Conservation (phyloP, 306 rosid species). For the Ziziphus jujuba region DNA sequence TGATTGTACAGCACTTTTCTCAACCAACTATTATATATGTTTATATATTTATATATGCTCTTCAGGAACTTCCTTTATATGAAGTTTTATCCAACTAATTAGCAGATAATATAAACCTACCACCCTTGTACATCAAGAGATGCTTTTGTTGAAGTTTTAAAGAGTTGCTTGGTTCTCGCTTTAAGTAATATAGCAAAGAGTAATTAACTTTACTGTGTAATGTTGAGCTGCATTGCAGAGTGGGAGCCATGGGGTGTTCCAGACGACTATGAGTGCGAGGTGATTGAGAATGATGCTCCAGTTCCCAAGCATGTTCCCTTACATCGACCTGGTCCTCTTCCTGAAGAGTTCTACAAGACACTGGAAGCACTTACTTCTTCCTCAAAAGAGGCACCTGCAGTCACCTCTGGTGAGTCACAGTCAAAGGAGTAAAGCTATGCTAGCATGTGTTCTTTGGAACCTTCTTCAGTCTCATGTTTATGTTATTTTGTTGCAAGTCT, state of each 20-base stretch:
- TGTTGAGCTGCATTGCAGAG: slow-evolving; percentile 49
- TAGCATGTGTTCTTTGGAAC: slow-evolving; percentile 20
- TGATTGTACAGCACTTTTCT: no score
- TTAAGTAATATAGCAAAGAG: slow-evolving; percentile 1
- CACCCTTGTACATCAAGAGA: background rate
- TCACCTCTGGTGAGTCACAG: slow-evolving; percentile 42
- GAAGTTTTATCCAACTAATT: no score
- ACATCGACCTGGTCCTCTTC: slow-evolving; percentile 87
- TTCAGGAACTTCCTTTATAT: no score
- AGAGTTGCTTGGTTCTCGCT: background rate
- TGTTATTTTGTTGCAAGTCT: slow-evolving; percentile 18
- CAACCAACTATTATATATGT: no score
- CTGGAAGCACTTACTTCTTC: slow-evolving; percentile 39
- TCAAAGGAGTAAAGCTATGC: slow-evolving; percentile 41
- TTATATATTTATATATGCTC: no score
- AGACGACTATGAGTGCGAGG: slow-evolving; percentile 78
- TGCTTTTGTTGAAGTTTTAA: background rate
- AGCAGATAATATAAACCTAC: background rate
- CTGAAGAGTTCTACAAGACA: slow-evolving; percentile 61
- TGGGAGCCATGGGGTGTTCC: slow-evolving; percentile 97
- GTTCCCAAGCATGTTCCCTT: slow-evolving; percentile 83
- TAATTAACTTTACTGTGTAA: background rate
- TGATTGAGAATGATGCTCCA: slow-evolving; percentile 83
- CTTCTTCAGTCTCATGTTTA: slow-evolving; percentile 27
- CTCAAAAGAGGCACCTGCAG: slow-evolving; percentile 34